Evolutionary conservation across 2,329 filamentous ascomycete species (phyloP).

Genomic region (Cryphonectria parasitica): DNA sequence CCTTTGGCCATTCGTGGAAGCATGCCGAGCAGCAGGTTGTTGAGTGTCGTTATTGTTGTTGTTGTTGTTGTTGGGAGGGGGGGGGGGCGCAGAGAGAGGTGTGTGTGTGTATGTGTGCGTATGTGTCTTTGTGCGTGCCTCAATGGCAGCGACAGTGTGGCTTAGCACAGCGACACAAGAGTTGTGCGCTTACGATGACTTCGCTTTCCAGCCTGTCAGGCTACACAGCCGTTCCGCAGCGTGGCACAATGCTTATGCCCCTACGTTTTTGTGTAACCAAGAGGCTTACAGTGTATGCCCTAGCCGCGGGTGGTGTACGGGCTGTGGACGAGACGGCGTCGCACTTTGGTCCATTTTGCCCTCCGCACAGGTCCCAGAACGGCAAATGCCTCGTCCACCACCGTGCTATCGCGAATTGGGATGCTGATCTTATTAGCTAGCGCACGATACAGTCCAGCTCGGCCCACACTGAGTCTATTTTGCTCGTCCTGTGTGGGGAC

Average conservation of each 20-base stretch:
- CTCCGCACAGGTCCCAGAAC: background rate
- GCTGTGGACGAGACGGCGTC: background rate
- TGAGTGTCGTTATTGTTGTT: no score
- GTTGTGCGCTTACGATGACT: background rate
- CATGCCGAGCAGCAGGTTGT: background rate
- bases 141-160: background rate
- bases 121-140: background rate
- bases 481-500: background rate
- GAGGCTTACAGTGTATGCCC: background rate
- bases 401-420: background rate
- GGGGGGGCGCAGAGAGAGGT: no score
- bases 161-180: background rate
- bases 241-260: slow-evolving; percentile 1
- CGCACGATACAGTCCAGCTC: background rate
- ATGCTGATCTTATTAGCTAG: background rate
- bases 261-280: background rate
- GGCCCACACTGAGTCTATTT: background rate
- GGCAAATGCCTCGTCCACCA: background rate
- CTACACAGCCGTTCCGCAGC: slow-evolving; percentile 2
- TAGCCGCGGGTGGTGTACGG: slow-evolving; percentile 5
- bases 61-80: no score
- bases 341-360: background rate
- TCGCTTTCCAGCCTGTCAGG: background rate
- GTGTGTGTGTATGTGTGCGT: no score
- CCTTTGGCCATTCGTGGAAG: background rate